Base-by-base conservation (phyloP, 306 rosid species). In the Dryas octopetala region DNA sequence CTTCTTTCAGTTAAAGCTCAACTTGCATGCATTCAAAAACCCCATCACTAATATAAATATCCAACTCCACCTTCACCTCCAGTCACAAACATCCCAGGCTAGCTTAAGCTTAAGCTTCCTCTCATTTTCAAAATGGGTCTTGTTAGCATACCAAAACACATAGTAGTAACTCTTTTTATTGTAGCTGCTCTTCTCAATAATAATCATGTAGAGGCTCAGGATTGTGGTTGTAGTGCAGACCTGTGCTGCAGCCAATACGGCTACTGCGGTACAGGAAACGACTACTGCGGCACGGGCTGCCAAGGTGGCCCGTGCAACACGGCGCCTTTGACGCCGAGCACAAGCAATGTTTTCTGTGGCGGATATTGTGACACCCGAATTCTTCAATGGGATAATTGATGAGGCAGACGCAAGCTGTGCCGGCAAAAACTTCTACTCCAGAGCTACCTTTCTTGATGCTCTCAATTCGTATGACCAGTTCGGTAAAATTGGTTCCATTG, bases 161-260 rank as follows among this genome's bases (percentile, higher is more conserved):
- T 54, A 14, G 9, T 70, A 1, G 9, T 1, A 6, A 15, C 77
- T 19, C 16, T 47, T 51, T 16, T 49, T 46, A 47, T 79, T 44
- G 7, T 72, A 40, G 62, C 76, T 0, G 83, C 5, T 75, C n/a
- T 19, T 74, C 17, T 70, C 60, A 5, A 45, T 49, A 32, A 32
- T 12, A 9, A 53, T 10, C 4, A 12, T 26, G 80, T 74, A 6
- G 67, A 17, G 61, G 90, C 77, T 5, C 86, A 85, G 59, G 83
- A 85, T 38, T 91, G 97, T 50, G 93, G 96, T 3, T 91, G 97
- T 69, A 86, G 66, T 0, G 45, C 87, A 10, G 84, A 70, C 45
- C 28, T 80, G 15, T 91, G 97, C 62, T 91, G 97, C 77, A 91
- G 97, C 84, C 61, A 78, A 50, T 76, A 61, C 16, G 96, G 96